Conservation (phyloP, 495 filamentous ascomycete species). For the Hyaloscypha hepaticicola region DNA sequence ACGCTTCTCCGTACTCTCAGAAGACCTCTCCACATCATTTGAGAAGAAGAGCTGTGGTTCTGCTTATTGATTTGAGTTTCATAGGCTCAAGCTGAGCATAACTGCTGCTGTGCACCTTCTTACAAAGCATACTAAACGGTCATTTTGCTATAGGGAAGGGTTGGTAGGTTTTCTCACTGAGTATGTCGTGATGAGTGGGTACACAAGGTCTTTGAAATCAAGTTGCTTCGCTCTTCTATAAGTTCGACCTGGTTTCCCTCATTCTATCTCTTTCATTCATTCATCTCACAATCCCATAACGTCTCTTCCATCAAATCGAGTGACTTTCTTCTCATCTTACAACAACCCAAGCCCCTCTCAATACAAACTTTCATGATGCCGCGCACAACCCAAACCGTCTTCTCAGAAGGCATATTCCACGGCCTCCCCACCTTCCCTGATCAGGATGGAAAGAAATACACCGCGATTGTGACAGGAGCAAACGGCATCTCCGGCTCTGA, state of each 20-base stretch:
- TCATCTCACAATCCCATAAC: not conserved
- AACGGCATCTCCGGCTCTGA: constrained; percentile 51
- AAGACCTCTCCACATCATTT: not conserved
- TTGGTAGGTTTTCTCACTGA: no score
- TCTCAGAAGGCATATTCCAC: constrained; percentile 43
- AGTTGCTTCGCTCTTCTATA: not conserved
- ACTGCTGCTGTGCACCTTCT: not conserved
- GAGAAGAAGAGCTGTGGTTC: not conserved
- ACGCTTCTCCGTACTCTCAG: not conserved
- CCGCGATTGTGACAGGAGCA: constrained; percentile 53
- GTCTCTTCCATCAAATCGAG: not conserved
- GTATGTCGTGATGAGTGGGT: not conserved
- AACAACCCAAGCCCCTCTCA: not conserved
- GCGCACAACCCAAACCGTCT: constrained; percentile 26
- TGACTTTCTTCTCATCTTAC: not conserved
- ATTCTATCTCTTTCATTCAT: not conserved
- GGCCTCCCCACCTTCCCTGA: constrained; percentile 46
- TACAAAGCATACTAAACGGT: not conserved
- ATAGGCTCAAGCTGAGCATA: not conserved
- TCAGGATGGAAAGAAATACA: constrained; percentile 37
- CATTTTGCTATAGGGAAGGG: no score
- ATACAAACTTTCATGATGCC: not conserved
- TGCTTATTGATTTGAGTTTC: not conserved
- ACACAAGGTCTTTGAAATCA: not conserved
- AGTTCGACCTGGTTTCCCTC: not conserved